Evolutionary conservation across 2,329 filamentous ascomycete genomes (phyloP).

Genomic region (Capronia epimyces): DNA sequence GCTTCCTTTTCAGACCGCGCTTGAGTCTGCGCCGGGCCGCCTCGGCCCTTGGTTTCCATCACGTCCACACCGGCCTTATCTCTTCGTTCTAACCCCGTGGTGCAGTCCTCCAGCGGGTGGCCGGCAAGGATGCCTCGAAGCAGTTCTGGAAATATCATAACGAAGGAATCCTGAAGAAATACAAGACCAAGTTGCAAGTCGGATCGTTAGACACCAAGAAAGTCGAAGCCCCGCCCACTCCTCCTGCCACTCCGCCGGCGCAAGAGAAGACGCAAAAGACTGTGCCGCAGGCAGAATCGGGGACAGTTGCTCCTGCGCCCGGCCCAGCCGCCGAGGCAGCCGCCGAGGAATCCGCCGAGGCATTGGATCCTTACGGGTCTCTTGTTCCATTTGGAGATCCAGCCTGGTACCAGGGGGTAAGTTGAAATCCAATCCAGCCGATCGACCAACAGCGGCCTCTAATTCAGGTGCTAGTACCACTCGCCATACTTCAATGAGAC

Average conservation of each 20-base stretch:
- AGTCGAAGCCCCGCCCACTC: constrained; percentile 49
- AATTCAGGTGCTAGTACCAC: constrained; percentile 61
- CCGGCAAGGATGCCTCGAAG: constrained; percentile 63
- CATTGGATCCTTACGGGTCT: constrained; percentile 77
- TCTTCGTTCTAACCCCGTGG: constrained; percentile 2
- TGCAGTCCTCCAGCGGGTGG: constrained; percentile 58
- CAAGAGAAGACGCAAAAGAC: constrained; percentile 46
- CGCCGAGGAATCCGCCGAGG: constrained; percentile 53
- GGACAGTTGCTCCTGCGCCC: constrained; percentile 46
- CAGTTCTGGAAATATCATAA: constrained; percentile 65
- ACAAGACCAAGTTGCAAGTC: constrained; percentile 54
- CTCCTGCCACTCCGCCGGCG: constrained; percentile 44
- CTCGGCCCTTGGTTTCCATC: too few species aligned
- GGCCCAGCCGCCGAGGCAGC: constrained; percentile 33
- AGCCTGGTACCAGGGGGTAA: constrained; percentile 86
- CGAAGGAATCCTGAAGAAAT: constrained; percentile 57
- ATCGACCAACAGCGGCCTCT: not conserved
- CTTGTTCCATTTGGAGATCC: constrained; percentile 90
- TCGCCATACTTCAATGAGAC: constrained; percentile 95
- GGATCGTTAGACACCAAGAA: constrained; percentile 83
- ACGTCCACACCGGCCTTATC: not conserved
- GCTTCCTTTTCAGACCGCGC: not conserved
- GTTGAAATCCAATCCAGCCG: constrained; percentile 34
- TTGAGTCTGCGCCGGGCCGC: constrained; percentile 11
- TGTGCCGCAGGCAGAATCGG: constrained; percentile 56